Evolutionary conservation across 352 stramenopile species (phyloP), one percentile per base, ranked within the genome.

Genomic region (Aphanomyces invadans): DNA sequence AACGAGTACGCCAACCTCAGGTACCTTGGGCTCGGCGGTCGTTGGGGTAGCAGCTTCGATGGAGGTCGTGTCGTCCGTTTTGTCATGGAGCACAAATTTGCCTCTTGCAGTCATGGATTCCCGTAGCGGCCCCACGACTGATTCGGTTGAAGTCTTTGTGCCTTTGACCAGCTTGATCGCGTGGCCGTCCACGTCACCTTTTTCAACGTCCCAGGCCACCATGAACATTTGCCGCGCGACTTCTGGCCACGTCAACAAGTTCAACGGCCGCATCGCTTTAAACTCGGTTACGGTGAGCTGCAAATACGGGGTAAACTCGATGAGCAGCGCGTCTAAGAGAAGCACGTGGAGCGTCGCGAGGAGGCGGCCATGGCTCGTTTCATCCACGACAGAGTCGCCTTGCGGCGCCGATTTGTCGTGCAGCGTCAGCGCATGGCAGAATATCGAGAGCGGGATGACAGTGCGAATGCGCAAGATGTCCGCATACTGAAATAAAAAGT

Each of bases 161-260:
- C 85, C 85, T 57, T 89, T 89, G 3, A 94, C 73, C 26, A 78
- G 70, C 59, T 92, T 94, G 10, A 94, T 69, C 54, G 88, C 32
- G 46, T 87, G 77, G 26, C 91, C 83, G 49, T 94, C 85, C 0
- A 69, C 59, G 63, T 76, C 89, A 0, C 80, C 82, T 19, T 88
- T 82, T 26, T 81, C 82, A 28, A 81, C 73, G 45, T 94, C 85
- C 19, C 90, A 80, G 11, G 82, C 78, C 38, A 94, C 69, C 5
- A 90, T 72, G 42, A 80, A 92, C 28, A 90, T 79, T 70, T 89
- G 70, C 19, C 83, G 81, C 52, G 78, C 81, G 36, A 92, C 61
- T 74, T 94, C 85, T n/a, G 83, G 81, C 85, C 85, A 94, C 15
- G 74, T 91, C 66, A 92, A 77, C 11, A 73, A 59, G 48, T 92